Percentiles rank a stretch among this genome's conserved stretches.
Conservation (phyloP, 805 yeast genomes). For the Schwanniomyces vanrijiae region DNA sequence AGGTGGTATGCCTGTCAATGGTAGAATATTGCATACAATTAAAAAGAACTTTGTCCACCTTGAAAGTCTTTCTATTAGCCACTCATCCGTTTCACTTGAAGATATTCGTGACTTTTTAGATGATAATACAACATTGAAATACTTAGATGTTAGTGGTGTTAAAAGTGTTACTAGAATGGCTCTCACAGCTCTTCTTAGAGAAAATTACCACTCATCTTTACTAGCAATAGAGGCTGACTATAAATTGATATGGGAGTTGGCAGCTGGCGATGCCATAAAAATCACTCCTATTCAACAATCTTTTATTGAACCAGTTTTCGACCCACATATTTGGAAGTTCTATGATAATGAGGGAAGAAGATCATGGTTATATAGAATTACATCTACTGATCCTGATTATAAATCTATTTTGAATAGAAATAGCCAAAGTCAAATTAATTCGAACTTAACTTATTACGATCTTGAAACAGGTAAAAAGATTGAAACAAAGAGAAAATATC, state of each 20-base stretch:
- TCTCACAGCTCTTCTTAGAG: conserved; percentile 26
- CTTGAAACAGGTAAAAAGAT: conserved; percentile 63
- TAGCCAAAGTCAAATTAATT: conserved; percentile 11
- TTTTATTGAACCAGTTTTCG: conserved; percentile 22
- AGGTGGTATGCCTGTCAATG: conserved; percentile 62
- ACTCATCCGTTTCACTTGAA: conserved; percentile 34
- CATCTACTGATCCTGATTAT: conserved; percentile 30
- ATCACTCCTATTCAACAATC: conserved; percentile 29
- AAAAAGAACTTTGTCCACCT: conserved; percentile 38
- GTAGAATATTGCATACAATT: conserved; percentile 36
- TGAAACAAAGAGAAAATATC: conserved; percentile 43
- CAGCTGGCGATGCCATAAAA: conserved; percentile 34
- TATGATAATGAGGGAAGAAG: conserved; percentile 71
- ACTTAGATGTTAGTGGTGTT: conserved; percentile 67
- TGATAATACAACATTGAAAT: conserved; percentile 40
- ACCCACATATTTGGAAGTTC: conserved; percentile 47
- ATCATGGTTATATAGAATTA: conserved; percentile 69
- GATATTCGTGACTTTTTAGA: conserved; percentile 37
- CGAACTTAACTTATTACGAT: conserved; percentile 57
- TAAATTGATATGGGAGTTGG: conserved; percentile 51
- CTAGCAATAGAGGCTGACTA: conserved; percentile 67
- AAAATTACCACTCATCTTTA: conserved; percentile 32
- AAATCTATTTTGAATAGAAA: conserved; percentile 22
- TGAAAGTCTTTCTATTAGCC: conserved; percentile 44
- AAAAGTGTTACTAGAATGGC: conserved; percentile 61